Evolutionary conservation across 1,139 yeast species (phyloP).

Genomic region (Blastobotrys capitulatus): DNA sequence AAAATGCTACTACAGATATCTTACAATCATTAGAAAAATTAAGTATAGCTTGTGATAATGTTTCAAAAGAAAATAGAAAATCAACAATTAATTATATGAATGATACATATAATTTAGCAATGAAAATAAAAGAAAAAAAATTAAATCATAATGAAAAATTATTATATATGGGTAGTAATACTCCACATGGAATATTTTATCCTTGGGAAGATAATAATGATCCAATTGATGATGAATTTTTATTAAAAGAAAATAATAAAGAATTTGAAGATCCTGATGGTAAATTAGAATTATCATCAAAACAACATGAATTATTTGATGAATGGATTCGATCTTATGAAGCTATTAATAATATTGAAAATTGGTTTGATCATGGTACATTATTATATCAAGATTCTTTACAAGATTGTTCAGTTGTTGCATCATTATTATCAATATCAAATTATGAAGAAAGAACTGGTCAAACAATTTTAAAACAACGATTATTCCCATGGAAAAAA

Average conservation of each 20-base stretch:
- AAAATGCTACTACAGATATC: slow-evolving; percentile 18
- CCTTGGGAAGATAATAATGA: slow-evolving; percentile 27
- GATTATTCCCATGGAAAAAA: slow-evolving; percentile 23
- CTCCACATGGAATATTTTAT: slow-evolving; percentile 18
- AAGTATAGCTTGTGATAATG: slow-evolving; percentile 7
- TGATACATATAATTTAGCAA: slow-evolving; percentile 17
- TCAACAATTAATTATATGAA: slow-evolving; percentile 4
- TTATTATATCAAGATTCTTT: slow-evolving; percentile 49
- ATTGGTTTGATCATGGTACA: slow-evolving; percentile 17
- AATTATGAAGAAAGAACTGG: slow-evolving; percentile 22
- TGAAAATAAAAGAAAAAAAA: slow-evolving; percentile 16
- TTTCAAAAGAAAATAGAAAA: slow-evolving; percentile 1
- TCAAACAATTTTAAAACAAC: slow-evolving; percentile 16
- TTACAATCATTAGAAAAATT: not conserved
- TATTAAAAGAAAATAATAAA: not conserved
- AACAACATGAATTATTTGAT: slow-evolving; percentile 20
- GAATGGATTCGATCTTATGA: slow-evolving; percentile 26
- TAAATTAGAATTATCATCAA: slow-evolving; percentile 15
- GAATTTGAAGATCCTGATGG: slow-evolving; percentile 21
- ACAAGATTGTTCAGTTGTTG: slow-evolving; percentile 74
- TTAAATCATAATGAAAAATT: slow-evolving; percentile 19
- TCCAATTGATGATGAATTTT: slow-evolving; percentile 8
- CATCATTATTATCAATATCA: slow-evolving; percentile 49
- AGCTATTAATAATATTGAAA: slow-evolving; percentile 16
- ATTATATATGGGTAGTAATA: slow-evolving; percentile 23